Percentiles rank a stretch among this genome's conserved stretches.
Evolutionary conservation across 2,329 filamentous ascomycete species (phyloP).

Genomic region (Colletotrichum simmondsii): DNA sequence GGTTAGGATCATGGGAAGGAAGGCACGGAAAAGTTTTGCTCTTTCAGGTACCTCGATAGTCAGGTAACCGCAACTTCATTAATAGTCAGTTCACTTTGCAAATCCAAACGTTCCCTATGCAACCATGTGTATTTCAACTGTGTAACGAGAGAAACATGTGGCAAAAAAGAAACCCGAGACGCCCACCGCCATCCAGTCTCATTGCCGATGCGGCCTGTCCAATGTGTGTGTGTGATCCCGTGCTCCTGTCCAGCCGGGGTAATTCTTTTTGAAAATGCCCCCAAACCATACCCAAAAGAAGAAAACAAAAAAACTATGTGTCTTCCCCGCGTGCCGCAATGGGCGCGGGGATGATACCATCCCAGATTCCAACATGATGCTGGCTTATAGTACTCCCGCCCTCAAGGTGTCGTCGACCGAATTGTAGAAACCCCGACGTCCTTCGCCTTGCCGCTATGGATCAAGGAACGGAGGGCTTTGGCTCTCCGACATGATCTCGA

Average conservation of each 20-base stretch:
- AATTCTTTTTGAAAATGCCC: conserved; percentile 21
- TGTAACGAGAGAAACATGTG: conserved; percentile 24
- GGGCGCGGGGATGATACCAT: neutral
- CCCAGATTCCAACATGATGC: neutral
- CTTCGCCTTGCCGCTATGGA: neutral
- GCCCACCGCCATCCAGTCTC: conserved; percentile 22
- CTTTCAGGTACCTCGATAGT: neutral
- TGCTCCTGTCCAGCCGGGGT: conserved; percentile 19
- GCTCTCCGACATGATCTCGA: neutral
- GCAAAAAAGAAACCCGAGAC: conserved; percentile 27
- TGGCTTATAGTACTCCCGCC: conserved; percentile 8
- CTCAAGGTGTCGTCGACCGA: neutral
- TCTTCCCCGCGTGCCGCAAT: neutral
- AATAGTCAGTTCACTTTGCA: neutral
- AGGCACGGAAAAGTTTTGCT: neutral
- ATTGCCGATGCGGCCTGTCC: conserved; percentile 25
- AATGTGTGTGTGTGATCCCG: neutral
- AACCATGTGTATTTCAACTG: conserved; percentile 26
- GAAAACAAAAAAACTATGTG: neutral
- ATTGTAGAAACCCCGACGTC: neutral
- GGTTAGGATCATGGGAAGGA: neutral
- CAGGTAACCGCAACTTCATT: neutral
- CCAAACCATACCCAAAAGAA: conserved; percentile 19
- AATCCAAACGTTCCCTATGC: neutral
- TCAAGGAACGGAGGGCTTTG: neutral